Evolutionary conservation across 2,329 filamentous ascomycete genomes (phyloP).

Genomic region (Cladophialophora carrionii): DNA sequence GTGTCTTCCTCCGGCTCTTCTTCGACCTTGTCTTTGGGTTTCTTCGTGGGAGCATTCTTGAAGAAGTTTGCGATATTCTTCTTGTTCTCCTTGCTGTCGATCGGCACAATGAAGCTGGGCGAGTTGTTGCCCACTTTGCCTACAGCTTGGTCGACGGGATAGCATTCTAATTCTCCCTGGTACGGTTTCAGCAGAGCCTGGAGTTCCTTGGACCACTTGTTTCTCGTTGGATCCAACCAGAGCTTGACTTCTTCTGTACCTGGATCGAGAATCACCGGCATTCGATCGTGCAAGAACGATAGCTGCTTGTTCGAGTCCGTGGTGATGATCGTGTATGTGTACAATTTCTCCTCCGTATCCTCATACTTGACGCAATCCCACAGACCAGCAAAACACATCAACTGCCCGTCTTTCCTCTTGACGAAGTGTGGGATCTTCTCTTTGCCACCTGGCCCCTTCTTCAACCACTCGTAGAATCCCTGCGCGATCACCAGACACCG

Average conservation of each 20-base stretch:
- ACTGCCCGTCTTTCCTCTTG: slow-evolving; percentile 75
- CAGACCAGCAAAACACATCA: slow-evolving; percentile 88
- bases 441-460: slow-evolving; percentile 69
- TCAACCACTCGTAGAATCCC: slow-evolving; percentile 96
- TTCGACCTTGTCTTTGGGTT: slow-evolving; percentile 29
- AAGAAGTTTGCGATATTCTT: slow-evolving; percentile 95
- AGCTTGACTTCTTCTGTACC: slow-evolving; percentile 68
- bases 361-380: slow-evolving; percentile 89
- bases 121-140: slow-evolving; percentile 94
- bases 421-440: slow-evolving; percentile 85
- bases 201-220: slow-evolving; percentile 76
- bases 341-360: slow-evolving; percentile 71
- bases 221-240: slow-evolving; percentile 76
- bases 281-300: slow-evolving; percentile 86
- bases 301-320: slow-evolving; percentile 82
- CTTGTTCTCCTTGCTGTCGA: slow-evolving; percentile 86
- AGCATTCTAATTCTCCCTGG: slow-evolving; percentile 76
- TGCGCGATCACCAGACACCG: slow-evolving; percentile 85
- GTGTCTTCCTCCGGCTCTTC: slow-evolving; percentile 48
- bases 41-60: slow-evolving; percentile 50
- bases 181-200: slow-evolving; percentile 80
- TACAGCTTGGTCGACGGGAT: slow-evolving; percentile 84
- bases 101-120: slow-evolving; percentile 76
- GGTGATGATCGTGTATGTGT: slow-evolving; percentile 93
- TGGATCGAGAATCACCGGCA: slow-evolving; percentile 89